A percentile compares a stretch with the other conserved stretches of the same genome.
Evolutionary conservation across 495 filamentous ascomycete genomes (phyloP).

Genomic region (Astrothelium subdiscretum): DNA sequence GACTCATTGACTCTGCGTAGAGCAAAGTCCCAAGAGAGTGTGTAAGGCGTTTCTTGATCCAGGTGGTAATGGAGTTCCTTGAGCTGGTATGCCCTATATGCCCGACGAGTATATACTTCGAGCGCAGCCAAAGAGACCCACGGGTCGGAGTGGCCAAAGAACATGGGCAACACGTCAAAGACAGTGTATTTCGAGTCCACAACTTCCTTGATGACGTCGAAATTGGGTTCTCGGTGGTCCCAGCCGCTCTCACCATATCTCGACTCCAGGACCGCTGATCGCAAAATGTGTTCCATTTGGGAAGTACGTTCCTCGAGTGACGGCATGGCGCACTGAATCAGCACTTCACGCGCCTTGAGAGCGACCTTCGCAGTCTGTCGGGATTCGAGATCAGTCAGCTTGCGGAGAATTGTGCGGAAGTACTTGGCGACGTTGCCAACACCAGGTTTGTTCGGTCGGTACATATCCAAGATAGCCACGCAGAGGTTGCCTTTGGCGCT

Average conservation of each 20-base stretch:
- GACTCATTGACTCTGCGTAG: conserved; percentile 82
- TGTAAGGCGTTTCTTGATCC: conserved; percentile 63
- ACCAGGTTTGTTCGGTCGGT: conserved; percentile 86
- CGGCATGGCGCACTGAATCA: conserved; percentile 92
- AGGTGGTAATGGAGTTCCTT: conserved; percentile 80
- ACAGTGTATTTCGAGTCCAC: conserved; percentile 98
- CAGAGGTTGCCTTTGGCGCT: conserved; percentile 91
- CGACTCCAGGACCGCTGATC: conserved; percentile 92
- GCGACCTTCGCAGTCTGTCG: conserved; percentile 88
- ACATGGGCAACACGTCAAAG: conserved; percentile 86
- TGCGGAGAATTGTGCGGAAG: conserved; percentile 71
- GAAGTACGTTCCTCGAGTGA: conserved; percentile 87
- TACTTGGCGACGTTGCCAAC: conserved; percentile 78
- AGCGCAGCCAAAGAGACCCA: conserved; percentile 92
- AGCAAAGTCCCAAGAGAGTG: conserved; percentile 89
- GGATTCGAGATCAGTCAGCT: conserved; percentile 83
- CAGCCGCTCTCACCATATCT: conserved; percentile 94
- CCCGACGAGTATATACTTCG: conserved; percentile 91
- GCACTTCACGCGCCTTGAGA: conserved; percentile 88
- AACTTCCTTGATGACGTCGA: conserved; percentile 85
- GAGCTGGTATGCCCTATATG: conserved; percentile 88
- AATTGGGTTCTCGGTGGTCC: conserved; percentile 86
- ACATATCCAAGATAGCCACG: conserved; percentile 83
- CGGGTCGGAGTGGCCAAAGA: conserved; percentile 86
- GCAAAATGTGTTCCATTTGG: conserved; percentile 98